Evolutionary conservation across 23 red algal species (phyloP).

Genomic region (Chondrus crispus): DNA sequence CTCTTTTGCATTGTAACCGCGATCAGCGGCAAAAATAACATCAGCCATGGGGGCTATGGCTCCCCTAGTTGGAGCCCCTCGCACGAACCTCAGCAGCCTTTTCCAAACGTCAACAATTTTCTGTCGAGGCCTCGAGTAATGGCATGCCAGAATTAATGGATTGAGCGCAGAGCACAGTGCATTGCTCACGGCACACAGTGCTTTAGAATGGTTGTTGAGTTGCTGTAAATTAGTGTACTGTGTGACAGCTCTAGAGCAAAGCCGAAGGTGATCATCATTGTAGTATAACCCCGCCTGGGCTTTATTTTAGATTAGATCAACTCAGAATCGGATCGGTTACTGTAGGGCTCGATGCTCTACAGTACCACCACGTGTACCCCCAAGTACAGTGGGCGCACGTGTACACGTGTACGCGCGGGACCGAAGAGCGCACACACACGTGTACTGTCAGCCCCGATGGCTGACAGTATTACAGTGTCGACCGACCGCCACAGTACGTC

Average conservation of each 20-base stretch:
- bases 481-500: too few relatives aligned
- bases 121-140: background rate
- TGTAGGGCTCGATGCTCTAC: too few relatives aligned
- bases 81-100: background rate
- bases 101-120: background rate
- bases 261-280: background rate
- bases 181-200: conserved; percentile 1
- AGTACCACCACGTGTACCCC: too few relatives aligned
- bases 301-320: too few relatives aligned
- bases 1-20: background rate
- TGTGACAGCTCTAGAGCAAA: background rate
- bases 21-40: background rate
- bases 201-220: background rate
- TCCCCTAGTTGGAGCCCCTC: background rate
- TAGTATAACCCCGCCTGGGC: too few relatives aligned
- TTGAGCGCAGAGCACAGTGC: background rate
- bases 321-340: too few relatives aligned
- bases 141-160: background rate
- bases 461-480: too few relatives aligned
- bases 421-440: too few relatives aligned
- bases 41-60: background rate
- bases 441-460: too few relatives aligned
- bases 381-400: too few relatives aligned
- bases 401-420: too few relatives aligned
- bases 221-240: background rate